Base-by-base conservation (phyloP, 306 rosid species). In the Cercis canadensis region DNA sequence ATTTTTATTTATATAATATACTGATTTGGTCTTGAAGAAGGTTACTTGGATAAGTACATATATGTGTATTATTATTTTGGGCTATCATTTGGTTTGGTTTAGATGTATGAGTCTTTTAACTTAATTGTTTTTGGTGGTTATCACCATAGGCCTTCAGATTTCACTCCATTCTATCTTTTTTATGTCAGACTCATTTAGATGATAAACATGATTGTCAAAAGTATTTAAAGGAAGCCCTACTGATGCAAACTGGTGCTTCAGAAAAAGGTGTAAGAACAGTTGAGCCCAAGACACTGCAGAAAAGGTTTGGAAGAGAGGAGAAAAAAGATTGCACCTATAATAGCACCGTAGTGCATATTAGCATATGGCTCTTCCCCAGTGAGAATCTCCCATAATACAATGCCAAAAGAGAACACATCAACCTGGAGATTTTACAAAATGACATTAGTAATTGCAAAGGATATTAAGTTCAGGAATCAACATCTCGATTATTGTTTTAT, bases 311-410 rank as follows among this genome's bases (percentile, higher is more conserved):
- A 59, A 43, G 39, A 54, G 39, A 55, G 46, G 72, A 55, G 78
- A 53, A 29, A 62, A 49, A 49, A 61, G 51, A 50, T 32, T 70
- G 44, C 19, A 90, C 96, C 97, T 80, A 93, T 93, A 41, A 93
- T 93, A 34, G 96, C 98, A 67, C 97, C 98, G 51, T 87, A 93
- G 78, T 93, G 98, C 98, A 93, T 93, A 83, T 93, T 87, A 63
- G 96, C 97, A 58, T 93, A 90, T 16, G 97, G 98, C 80, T 93
- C 98, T 72, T 93, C 97, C 14, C 98, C 96, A 0, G 98, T 93
- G 67, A 93, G 94, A 77, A 93, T 90, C 85, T 93, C 97, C 98
- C 98, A 93, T 33, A 93, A 71, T 24, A 88, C 94, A 31, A 93
- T 90, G 43, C 98, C 98, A 41, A 93, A 90, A 45, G 97, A 93